A percentile compares a stretch with the other conserved stretches of the same genome.
These are phyloP conservation scores for Kwoniella europaea DNA, from an alignment of 768 basidiomycete species.

Conservation along the genomic window DNA sequence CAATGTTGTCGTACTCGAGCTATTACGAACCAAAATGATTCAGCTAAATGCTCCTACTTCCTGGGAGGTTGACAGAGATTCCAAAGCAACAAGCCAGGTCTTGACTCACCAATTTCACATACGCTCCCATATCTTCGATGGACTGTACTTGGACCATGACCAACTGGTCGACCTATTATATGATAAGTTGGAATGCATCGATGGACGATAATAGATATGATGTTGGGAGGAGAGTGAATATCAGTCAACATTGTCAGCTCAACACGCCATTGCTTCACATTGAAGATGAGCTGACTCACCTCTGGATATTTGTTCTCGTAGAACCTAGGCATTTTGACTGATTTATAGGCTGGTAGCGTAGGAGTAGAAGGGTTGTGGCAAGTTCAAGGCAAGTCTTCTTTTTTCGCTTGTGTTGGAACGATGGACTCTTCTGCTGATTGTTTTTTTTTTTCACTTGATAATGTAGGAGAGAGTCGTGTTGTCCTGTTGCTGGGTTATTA, in stretches of 20 bases:
- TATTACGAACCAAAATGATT: too few species aligned
- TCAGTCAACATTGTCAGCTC: background rate
- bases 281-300: constrained; percentile 22
- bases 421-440: too few species aligned
- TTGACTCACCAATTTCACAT: constrained; percentile 94
- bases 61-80: too few species aligned
- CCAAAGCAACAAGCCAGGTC: too few species aligned
- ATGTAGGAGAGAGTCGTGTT: too few species aligned
- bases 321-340: constrained; percentile 64
- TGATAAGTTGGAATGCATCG: too few species aligned
- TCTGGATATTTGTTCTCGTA: constrained; percentile 87
- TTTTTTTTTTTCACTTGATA: too few species aligned
- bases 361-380: background rate
- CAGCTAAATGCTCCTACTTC: too few species aligned
- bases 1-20: constrained; percentile 99
- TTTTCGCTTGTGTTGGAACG: background rate
- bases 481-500: too few species aligned
- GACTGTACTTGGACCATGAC: constrained; percentile 99
- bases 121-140: constrained; percentile 99
- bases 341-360: background rate
- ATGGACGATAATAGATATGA: background rate
- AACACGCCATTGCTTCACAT: background rate
- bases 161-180: constrained; percentile 84
- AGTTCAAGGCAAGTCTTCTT: background rate
- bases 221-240: background rate